Base-by-base conservation (phyloP, 768 basidiomycete genomes). In the Trametes elegans region DNA sequence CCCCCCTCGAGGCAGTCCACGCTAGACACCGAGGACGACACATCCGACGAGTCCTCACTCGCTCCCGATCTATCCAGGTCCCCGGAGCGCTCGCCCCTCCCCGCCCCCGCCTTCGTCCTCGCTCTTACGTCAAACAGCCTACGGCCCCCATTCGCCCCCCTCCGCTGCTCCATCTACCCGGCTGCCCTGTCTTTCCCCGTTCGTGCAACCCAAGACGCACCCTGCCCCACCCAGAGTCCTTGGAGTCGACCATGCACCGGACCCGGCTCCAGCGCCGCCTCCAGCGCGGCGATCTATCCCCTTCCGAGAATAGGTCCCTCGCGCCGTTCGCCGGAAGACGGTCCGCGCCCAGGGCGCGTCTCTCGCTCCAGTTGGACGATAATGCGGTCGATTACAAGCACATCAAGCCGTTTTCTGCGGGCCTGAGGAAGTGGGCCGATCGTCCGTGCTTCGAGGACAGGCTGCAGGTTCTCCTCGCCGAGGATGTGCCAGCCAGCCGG, bases 361-460 rank as follows among this genome's bases (percentile, higher is more conserved):
- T 40, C 61, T 64, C 60, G 51, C 64, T 59, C 60, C 68, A 47
- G 10, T 64, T 72, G 45, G 73, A 72, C 64, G 74, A 74, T 36
- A 58, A 68, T 31, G 70, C 69, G 41, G 73, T 68, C 57, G 34
- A 71, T 71, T 27, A 61, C 64, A 18, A 68, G 49, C 13, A 64
- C 72, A 32, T 65, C 63, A n/a, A 69, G 54, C 5, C 62, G 58
- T 55, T 70, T 35, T 85, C 84, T 64, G 72, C 73, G 13, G 84
- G 86, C 50, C 72, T 92, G 41, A 77, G 76, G 38, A 77, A 72
- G n/a, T 92, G 90, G 90, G 75, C 82, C 57, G 73, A 76, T 32
- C 84, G 89, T 3, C 84, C 86, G 23, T 86, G 85, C 65, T 90
- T 88, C 66, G 89, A 92, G 68, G 87, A 91, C 52, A 76, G 88